Evolutionary conservation across 495 filamentous ascomycete species (phyloP).

Genomic region (Tetracladium setigerum): DNA sequence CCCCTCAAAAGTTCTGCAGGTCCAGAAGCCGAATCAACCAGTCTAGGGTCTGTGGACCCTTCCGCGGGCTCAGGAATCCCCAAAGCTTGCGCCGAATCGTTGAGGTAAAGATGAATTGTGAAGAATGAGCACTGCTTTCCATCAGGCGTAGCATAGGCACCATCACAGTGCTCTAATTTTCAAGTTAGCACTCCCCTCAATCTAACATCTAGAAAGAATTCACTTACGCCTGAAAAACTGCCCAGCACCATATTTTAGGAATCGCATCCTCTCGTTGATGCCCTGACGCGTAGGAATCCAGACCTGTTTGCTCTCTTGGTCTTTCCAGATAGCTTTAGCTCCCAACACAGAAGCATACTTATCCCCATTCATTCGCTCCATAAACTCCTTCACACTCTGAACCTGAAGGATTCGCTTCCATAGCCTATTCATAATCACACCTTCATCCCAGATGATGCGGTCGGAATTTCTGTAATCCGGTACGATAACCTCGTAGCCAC

Average conservation of each 20-base stretch:
- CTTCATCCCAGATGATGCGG: constrained; percentile 66
- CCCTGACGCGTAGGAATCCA: constrained; percentile 43
- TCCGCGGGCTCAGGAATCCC: constrained; percentile 14
- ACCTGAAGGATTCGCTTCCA: constrained; percentile 38
- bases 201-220: neutral
- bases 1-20: constrained; percentile 39
- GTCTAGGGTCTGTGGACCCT: constrained; percentile 5
- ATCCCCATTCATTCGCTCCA: constrained; percentile 9
- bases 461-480: constrained; percentile 58
- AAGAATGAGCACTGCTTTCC: constrained; percentile 52
- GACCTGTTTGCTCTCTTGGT: constrained; percentile 23
- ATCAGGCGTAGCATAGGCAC: constrained; percentile 52
- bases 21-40: neutral
- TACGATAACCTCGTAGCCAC: constrained; percentile 47
- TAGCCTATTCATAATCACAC: constrained; percentile 51
- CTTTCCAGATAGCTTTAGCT: neutral
- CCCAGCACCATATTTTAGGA: constrained; percentile 68
- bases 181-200: neutral
- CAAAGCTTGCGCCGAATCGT: constrained; percentile 43
- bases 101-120: constrained; percentile 83
- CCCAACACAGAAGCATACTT: constrained; percentile 5
- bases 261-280: constrained; percentile 73
- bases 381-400: constrained; percentile 18
- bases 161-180: constrained; percentile 64
- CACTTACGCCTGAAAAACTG: constrained; percentile 65